Evolutionary conservation across 2,329 filamentous ascomycete genomes (phyloP), one percentile per base, ranked within the genome.

Genomic region (Alternaria longipes): DNA sequence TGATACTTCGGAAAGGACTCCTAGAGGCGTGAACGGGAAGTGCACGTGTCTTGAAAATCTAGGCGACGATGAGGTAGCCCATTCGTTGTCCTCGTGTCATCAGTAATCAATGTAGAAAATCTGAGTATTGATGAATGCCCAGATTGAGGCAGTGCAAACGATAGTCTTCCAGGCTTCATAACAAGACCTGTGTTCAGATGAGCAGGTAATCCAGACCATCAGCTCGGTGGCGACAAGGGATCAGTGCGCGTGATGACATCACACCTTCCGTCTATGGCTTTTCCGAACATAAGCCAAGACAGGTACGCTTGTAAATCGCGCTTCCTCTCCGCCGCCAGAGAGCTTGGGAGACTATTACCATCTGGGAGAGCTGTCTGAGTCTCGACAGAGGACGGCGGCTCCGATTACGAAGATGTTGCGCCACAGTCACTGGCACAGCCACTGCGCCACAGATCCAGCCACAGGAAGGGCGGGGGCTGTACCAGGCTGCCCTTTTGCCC

Each of bases 1-100:
- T 56, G 8, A 62, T 71, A 9, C 64, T 75, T 16, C 63, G 56
- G n/a, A 74, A 73, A 41, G 71, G 66, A 8, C 11, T 73, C 9
- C 22, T 65, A 16, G 70, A 73, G 53, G 46, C 41, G 36, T 59
- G 18, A 55, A n/a, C 14, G 1, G 32, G 18, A 22, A 4, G 30
- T 3, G 11, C 8, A 26, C 11, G 6, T 6, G 11, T 9, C 28
- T 24, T 20, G 24, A 16, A 5, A 18, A 45, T 32, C 14, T 14
- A 7, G 18, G 22, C 36, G 26, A 34, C 22, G 34, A 38, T 14
- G 47, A 20, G 14, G 3, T 32, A 6, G 22, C 3, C 8, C 6
- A 16, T 36, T 26, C 18, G 3, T 20, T 26, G 22, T 50, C 14
- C 22, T 50, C 14, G 9, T 9, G 22, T 24, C 4, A 11, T 50